These are phyloP conservation scores for Baorangia bicolor DNA, from an alignment of 768 basidiomycete species.

Conservation along the genomic window DNA sequence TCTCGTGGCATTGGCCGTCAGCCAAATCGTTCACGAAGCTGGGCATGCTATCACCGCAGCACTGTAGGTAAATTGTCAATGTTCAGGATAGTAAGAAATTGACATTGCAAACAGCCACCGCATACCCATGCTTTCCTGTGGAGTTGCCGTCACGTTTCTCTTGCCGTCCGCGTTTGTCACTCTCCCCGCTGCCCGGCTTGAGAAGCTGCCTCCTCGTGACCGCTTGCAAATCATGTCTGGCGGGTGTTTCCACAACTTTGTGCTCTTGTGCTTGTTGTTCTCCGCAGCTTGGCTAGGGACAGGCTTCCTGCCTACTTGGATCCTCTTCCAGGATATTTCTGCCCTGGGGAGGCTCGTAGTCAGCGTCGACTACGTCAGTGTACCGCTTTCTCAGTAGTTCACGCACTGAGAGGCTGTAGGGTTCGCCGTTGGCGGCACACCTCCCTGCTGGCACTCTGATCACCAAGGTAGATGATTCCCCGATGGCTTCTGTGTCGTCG, in stretches of 20 bases:
- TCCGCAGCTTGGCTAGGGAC: slow-evolving; percentile 35
- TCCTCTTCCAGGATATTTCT: slow-evolving; percentile 54
- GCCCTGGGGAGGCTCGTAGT: slow-evolving; percentile 55
- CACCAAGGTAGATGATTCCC: slow-evolving; percentile 62
- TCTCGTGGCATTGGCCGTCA: slow-evolving; percentile 55
- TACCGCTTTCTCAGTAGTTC: background rate
- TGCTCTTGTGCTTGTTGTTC: slow-evolving; percentile 52
- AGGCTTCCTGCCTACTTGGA: slow-evolving; percentile 26
- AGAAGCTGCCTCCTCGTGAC: slow-evolving; percentile 38
- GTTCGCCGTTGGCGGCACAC: slow-evolving; percentile 59
- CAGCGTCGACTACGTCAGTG: slow-evolving; percentile 50
- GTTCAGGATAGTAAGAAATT: background rate
- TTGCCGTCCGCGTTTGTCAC: slow-evolving; percentile 77
- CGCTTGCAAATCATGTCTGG: slow-evolving; percentile 66
- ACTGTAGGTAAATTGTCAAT: slow-evolving; percentile 45
- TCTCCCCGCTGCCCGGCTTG: slow-evolving; percentile 45
- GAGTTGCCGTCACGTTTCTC: slow-evolving; percentile 57
- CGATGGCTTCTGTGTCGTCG: slow-evolving; percentile 33
- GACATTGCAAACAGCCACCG: slow-evolving; percentile 48
- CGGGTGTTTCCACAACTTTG: slow-evolving; percentile 77
- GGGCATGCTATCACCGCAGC: slow-evolving; percentile 80
- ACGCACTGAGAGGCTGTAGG: slow-evolving; percentile 35
- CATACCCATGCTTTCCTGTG: slow-evolving; percentile 59
- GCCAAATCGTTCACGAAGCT: slow-evolving; percentile 75
- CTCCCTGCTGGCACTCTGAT: slow-evolving; percentile 59